A percentile compares a stretch with the other conserved stretches of the same genome.
Conservation (phyloP, 768 basidiomycete genomes). For the Termitomyces sp. region DNA sequence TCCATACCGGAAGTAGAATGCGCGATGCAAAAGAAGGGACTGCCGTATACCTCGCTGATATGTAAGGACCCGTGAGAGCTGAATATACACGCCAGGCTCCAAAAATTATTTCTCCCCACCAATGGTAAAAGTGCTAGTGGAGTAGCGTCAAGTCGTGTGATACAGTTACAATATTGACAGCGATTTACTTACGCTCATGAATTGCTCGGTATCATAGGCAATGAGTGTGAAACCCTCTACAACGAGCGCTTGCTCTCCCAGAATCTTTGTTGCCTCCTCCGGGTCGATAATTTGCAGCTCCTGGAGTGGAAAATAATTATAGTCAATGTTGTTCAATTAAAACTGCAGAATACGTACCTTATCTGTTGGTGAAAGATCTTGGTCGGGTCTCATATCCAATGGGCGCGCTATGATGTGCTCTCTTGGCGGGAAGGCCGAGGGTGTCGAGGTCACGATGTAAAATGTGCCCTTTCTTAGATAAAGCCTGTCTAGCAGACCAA, state of each 20-base stretch:
- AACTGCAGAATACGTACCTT: constrained; percentile 10
- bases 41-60: background rate
- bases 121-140: constrained; percentile 19
- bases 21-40: constrained; percentile 11
- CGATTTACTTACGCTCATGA: constrained; percentile 14
- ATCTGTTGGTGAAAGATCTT: constrained; percentile 24
- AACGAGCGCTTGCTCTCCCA: constrained; percentile 13
- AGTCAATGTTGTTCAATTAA: background rate
- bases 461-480: constrained; percentile 75
- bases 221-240: constrained; percentile 15
- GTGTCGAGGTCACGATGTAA: constrained; percentile 48
- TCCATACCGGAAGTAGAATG: constrained; percentile 17
- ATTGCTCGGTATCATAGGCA: constrained; percentile 18
- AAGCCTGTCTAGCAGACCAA: constrained; percentile 67
- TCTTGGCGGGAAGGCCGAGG: constrained; percentile 36
- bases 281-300: constrained; percentile 15
- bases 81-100: constrained; percentile 19
- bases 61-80: constrained; percentile 1
- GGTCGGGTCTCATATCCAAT: constrained; percentile 16
- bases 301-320: background rate
- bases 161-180: background rate
- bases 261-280: constrained; percentile 7
- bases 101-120: constrained; percentile 22
- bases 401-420: constrained; percentile 35
- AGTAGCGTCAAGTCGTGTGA: background rate